Percentiles rank a stretch among this genome's conserved stretches.
Evolutionary conservation across 2,329 filamentous ascomycete genomes (phyloP).

Genomic region (Thelonectria blattea): DNA sequence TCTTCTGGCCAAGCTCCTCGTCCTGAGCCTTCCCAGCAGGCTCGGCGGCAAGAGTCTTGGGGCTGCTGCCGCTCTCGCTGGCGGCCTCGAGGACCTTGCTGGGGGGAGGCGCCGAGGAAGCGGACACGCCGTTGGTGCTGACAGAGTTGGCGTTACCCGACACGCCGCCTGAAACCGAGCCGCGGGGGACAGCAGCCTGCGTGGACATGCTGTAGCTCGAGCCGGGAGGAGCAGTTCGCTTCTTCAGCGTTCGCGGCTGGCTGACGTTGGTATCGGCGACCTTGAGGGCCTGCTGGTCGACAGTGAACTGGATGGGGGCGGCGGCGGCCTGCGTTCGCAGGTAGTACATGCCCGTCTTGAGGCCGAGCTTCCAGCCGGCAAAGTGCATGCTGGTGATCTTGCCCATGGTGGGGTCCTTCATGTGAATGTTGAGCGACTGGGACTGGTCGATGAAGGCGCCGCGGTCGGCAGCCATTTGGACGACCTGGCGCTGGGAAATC

Average conservation of each 20-base stretch:
- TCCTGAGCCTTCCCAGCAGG: constrained; percentile 66
- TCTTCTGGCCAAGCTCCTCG: constrained; percentile 65
- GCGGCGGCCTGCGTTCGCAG: constrained; percentile 96
- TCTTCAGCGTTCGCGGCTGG: constrained; percentile 69
- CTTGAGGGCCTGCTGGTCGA: constrained; percentile 94
- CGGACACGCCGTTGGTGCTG: constrained; percentile 68
- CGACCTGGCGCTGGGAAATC: constrained; percentile 92
- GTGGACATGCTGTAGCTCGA: constrained; percentile 56
- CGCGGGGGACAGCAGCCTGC: constrained; percentile 67
- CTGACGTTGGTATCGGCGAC: constrained; percentile 81
- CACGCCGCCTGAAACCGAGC: constrained; percentile 64
- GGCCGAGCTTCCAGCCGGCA: constrained; percentile 96
- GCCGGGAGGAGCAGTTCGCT: constrained; percentile 67
- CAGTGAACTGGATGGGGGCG: constrained; percentile 97
- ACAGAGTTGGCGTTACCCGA: constrained; percentile 38
- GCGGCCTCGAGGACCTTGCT: constrained; percentile 69
- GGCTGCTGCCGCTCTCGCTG: constrained; percentile 79
- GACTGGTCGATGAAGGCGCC: constrained; percentile 99
- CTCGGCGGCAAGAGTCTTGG: constrained; percentile 77
- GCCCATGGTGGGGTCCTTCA: constrained; percentile 99
- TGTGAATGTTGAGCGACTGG: constrained; percentile 98
- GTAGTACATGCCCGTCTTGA: constrained; percentile 99
- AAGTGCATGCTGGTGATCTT: constrained; percentile 99
- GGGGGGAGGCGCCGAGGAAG: constrained; percentile 72
- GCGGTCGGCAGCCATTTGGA: constrained; percentile 98